Percentiles rank a stretch among this genome's conserved stretches.
phyloP scores from a whole-genome alignment of 495 filamentous ascomycete species.

The Poronia punctata region DNA sequence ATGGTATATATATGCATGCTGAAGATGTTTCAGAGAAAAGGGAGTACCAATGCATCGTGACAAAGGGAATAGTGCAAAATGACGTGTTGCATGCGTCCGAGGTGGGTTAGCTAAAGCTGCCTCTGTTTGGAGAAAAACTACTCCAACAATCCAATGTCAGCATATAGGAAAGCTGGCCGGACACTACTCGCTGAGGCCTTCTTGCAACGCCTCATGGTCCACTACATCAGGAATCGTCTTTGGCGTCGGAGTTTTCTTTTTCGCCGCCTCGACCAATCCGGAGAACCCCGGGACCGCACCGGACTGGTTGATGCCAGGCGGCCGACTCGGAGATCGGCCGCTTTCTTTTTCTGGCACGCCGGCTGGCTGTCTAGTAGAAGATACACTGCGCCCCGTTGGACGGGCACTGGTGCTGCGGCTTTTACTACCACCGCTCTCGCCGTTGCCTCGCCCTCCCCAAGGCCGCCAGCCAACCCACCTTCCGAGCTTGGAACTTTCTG shows the following conservation, averaged over 20 bases:
- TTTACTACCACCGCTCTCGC: slow-evolving; percentile 15
- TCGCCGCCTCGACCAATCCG: slow-evolving; percentile 33
- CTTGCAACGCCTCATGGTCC: slow-evolving; percentile 36
- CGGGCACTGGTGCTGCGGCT: background rate
- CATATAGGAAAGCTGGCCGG: no score
- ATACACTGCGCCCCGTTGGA: slow-evolving; percentile 1
- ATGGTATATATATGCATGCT: no score
- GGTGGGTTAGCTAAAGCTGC: no score
- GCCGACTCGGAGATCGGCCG: slow-evolving; percentile 16
- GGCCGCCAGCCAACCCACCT: slow-evolving; percentile 42
- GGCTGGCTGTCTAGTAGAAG: no score
- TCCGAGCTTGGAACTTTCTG: slow-evolving; percentile 23
- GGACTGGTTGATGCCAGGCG: slow-evolving; percentile 48
- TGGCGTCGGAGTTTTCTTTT: slow-evolving; percentile 28
- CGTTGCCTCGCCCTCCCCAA: slow-evolving; percentile 26
- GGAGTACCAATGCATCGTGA: no score
- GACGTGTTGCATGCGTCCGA: no score
- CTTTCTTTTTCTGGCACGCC: slow-evolving; percentile 15
- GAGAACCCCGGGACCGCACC: slow-evolving; percentile 46
- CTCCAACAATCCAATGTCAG: no score
- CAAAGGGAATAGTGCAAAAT: no score
- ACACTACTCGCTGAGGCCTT: slow-evolving; percentile 30
- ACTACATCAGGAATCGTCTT: slow-evolving; percentile 35
- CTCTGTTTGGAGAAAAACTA: no score
- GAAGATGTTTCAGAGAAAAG: no score